phyloP scores from a whole-genome alignment of 352 stramenopile species.

The Phytopythium delawarense region DNA sequence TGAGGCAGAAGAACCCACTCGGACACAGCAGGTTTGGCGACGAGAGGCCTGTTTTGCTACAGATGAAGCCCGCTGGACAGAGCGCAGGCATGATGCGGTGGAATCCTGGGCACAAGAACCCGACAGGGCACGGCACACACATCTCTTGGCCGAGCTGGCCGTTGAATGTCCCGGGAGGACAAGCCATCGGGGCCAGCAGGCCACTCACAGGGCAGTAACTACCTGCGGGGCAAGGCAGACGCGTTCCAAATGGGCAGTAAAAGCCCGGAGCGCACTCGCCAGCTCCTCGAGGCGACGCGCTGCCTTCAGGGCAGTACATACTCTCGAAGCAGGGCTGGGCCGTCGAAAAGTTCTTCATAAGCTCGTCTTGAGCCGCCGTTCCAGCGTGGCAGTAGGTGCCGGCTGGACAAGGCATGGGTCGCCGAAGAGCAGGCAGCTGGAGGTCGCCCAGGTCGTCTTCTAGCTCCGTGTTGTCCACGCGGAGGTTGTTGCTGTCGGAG shows the following conservation, averaged over 20 bases:
- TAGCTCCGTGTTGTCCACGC: conserved; percentile 72
- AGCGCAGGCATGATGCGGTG: conserved; percentile 88
- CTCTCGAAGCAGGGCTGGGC: conserved; percentile 86
- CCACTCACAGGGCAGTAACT: conserved; percentile 90
- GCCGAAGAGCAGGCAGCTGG: conserved; percentile 51
- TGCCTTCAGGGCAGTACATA: conserved; percentile 92
- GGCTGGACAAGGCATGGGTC: conserved; percentile 82
- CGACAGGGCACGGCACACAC: conserved; percentile 88
- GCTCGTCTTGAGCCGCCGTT: conserved; percentile 63
- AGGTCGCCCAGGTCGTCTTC: conserved; percentile 75
- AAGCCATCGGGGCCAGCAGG: conserved; percentile 82
- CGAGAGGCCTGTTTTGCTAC: conserved; percentile 74
- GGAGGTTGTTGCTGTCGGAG: conserved; percentile 77
- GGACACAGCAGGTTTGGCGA: conserved; percentile 93
- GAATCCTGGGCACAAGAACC: conserved; percentile 94
- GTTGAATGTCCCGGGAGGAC: conserved; percentile 92
- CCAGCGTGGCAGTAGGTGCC: conserved; percentile 90
- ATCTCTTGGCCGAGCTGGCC: conserved; percentile 87
- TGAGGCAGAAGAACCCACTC: conserved; percentile 93
- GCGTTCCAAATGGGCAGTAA: conserved; percentile 90
- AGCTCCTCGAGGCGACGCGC: conserved; percentile 67
- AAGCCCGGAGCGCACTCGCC: conserved; percentile 86
- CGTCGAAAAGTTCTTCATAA: conserved; percentile 88
- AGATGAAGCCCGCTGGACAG: conserved; percentile 92
- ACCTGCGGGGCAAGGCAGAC: conserved; percentile 87